Percentiles rank a stretch among this genome's conserved stretches.
These are phyloP conservation scores for Blastocystis hominis DNA, from an alignment of 352 stramenopile species.

Conservation along the genomic window DNA sequence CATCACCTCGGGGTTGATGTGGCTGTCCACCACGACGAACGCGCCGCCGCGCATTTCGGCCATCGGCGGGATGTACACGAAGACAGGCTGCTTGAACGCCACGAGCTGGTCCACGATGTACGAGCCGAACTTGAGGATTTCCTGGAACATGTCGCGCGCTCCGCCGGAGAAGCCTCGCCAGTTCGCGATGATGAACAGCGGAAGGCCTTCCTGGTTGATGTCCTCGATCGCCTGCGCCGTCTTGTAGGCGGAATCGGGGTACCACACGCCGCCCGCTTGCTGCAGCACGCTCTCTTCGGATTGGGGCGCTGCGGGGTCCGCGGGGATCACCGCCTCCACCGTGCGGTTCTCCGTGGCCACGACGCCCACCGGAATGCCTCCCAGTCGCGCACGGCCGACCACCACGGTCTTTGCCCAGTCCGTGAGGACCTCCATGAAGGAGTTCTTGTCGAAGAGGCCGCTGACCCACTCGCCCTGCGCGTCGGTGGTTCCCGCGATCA, in stretches of 20 bases:
- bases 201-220: constrained; percentile 95
- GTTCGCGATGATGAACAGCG: constrained; percentile 98
- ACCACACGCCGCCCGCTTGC: constrained; percentile 98
- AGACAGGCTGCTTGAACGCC: constrained; percentile 94
- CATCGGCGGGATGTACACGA: constrained; percentile 98
- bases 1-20: constrained; percentile 98
- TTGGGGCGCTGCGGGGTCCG: constrained; percentile 87
- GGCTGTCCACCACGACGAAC: constrained; percentile 97
- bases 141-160: constrained; percentile 99
- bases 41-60: constrained; percentile 92
- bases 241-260: constrained; percentile 99
- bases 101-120: constrained; percentile 98
- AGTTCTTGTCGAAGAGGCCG: constrained; percentile 94
- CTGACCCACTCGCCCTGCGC: constrained; percentile 68
- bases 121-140: constrained; percentile 99
- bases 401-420: constrained; percentile 99
- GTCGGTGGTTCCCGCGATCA: constrained; percentile 77
- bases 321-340: constrained; percentile 86
- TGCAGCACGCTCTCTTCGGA: constrained; percentile 90
- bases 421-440: constrained; percentile 91
- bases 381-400: constrained; percentile 86
- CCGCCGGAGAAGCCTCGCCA: constrained; percentile 98
- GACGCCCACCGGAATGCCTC: constrained; percentile 93
- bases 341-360: constrained; percentile 95
- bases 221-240: constrained; percentile 97